Base-by-base conservation (phyloP, 2,329 filamentous ascomycete species). In the Gnomoniopsis sp. region DNA sequence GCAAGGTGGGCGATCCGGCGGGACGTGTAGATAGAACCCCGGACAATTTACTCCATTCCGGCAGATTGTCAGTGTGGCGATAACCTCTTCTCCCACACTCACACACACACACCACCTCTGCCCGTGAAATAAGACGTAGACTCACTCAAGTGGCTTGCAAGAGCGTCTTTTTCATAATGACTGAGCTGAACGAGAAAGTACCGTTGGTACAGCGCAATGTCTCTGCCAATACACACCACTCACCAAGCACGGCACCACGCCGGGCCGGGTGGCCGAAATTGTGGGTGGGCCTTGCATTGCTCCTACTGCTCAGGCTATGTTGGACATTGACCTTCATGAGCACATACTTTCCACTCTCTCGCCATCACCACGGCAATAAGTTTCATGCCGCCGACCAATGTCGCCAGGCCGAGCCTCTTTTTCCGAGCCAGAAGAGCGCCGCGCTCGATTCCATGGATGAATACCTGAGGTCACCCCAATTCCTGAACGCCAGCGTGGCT, bases 341-440 rank as follows among this genome's bases (percentile, higher is more conserved):
- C 22, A 14, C 49, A 1, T 19, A 52, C 44, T 60, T 53, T 23
- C 53, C 53, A 2, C 38, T 26, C 36, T 14, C 33, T 14, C 54
- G 30, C 36, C 54, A 33, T 7, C 54, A 56, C 36, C 47, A 51
- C 30, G 21, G n/a, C 34, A 23, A 41, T 44, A 12, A 59, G 61
- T n/a, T 22, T 46, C 19, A 52, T 23, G 10, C 22, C 34, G 54
- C 54, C n/a, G 6, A 30, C n/a, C 65, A 70, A 61, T 75, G 73
- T 44, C 63, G 62, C 6, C 73, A 75, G 63, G 69, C 72, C 41
- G 66, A 68, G 21, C 68, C 72, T 26, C 65, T 75, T 30, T 60
- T 69, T 43, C 72, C 73, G 0, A 59, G 58, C 26, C 63, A 63
- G 36, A 60, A 65, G 49, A 70, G 61, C 8, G 50, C 66, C 0